Percentiles rank a stretch among this genome's conserved stretches.
Conservation (phyloP, 1,284 basidiomycete genomes). For the Microbotryum silenes-acaulis region DNA sequence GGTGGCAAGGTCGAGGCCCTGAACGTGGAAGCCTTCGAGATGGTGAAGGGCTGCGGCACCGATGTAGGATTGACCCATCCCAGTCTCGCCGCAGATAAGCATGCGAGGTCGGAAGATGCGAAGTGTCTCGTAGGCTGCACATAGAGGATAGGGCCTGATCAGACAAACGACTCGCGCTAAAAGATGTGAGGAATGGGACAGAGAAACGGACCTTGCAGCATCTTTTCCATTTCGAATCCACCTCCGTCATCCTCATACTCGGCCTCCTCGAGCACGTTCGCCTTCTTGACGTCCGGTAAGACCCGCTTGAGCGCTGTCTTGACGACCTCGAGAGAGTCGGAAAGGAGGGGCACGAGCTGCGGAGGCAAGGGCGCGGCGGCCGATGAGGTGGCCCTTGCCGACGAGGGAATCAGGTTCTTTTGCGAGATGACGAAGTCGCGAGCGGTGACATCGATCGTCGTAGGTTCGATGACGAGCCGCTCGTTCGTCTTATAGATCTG, state of each 20-base stretch:
- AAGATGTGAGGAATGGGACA: no score
- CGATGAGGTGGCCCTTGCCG: conserved; percentile 80
- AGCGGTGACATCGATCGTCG: conserved; percentile 74
- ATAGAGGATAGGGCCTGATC: no score
- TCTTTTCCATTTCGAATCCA: conserved; percentile 50
- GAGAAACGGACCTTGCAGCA: conserved; percentile 63
- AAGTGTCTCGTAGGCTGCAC: conserved; percentile 76
- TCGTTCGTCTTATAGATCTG: conserved; percentile 94
- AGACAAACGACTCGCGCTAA: no score
- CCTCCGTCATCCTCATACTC: conserved; percentile 60
- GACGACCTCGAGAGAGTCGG: conserved; percentile 59
- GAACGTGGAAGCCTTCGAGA: conserved; percentile 91
- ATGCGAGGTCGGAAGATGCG: conserved; percentile 86
- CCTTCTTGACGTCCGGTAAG: conserved; percentile 41
- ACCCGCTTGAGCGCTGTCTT: conserved; percentile 55
- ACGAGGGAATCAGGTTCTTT: conserved; percentile 89
- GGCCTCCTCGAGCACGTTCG: conserved; percentile 72
- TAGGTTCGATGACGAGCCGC: conserved; percentile 73
- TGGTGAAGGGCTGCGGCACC: conserved; percentile 87
- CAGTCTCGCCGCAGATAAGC: conserved; percentile 68
- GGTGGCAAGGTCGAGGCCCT: conserved; percentile 82
- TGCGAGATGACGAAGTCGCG: conserved; percentile 97
- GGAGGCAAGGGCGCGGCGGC: conserved; percentile 73
- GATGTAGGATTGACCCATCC: conserved; percentile 85
- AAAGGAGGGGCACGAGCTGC: conserved; percentile 77